Evolutionary conservation across 768 basidiomycete species (phyloP).

Genomic region (Phylloporus arenicola): DNA sequence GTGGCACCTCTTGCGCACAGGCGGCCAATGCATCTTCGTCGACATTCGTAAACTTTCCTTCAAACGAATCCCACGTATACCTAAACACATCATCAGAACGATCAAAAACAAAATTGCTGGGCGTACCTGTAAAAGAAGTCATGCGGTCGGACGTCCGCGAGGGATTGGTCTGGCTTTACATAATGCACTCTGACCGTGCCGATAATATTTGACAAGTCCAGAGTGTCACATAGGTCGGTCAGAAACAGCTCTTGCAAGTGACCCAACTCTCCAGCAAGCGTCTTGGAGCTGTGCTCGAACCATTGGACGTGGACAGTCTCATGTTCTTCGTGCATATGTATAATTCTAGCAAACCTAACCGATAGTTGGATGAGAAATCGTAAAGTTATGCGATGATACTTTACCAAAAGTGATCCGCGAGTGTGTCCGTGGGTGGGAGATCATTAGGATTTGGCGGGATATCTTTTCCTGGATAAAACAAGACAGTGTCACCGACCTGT

Average conservation of each 20-base stretch:
- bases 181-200: constrained; percentile 46
- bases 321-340: constrained; percentile 42
- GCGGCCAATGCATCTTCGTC: constrained; percentile 21
- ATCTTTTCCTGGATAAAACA: constrained; percentile 41
- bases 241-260: constrained; percentile 64
- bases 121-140: constrained; percentile 56
- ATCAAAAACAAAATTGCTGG: background rate
- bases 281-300: constrained; percentile 66
- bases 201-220: constrained; percentile 37
- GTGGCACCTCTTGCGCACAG: constrained; percentile 23
- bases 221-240: constrained; percentile 46
- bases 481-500: constrained; percentile 60
- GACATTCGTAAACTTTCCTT: constrained; percentile 44
- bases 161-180: constrained; percentile 18
- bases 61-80: constrained; percentile 43
- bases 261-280: constrained; percentile 54
- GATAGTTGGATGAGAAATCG: background rate
- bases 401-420: constrained; percentile 65
- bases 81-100: constrained; percentile 29
- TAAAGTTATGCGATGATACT: background rate
- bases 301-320: constrained; percentile 61
- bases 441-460: constrained; percentile 33
- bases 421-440: constrained; percentile 34
- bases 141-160: constrained; percentile 25
- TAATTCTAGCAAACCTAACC: constrained; percentile 63